phyloP scores from a whole-genome alignment of 345 rosid species.

The Ailanthus altissimus region DNA sequence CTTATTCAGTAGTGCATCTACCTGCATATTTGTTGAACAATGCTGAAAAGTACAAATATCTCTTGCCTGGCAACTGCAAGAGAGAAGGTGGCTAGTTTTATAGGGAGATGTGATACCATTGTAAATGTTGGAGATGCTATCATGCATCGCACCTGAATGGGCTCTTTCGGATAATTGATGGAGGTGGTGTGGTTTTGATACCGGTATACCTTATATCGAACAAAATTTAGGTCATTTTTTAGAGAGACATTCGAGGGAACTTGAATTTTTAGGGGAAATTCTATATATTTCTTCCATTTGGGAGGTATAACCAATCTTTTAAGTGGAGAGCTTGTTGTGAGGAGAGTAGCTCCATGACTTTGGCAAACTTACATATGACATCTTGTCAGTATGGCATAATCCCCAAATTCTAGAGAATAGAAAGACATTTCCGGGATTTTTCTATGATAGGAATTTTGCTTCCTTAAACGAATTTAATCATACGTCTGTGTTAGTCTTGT shows the following conservation, averaged over 20 bases:
- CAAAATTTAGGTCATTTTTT: slow-evolving; percentile 21
- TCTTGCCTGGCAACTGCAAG: slow-evolving; percentile 85
- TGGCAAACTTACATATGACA: slow-evolving; percentile 14
- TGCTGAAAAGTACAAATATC: slow-evolving; percentile 68
- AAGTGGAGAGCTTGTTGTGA: slow-evolving; percentile 21
- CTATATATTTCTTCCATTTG: slow-evolving; percentile 21
- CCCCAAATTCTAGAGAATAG: slow-evolving; percentile 23
- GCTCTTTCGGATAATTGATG: slow-evolving; percentile 18
- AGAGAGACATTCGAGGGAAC: slow-evolving; percentile 6
- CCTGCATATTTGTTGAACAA: slow-evolving; percentile 66
- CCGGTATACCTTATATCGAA: slow-evolving; percentile 18
- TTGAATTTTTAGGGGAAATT: slow-evolving; percentile 24
- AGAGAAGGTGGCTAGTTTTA: slow-evolving; percentile 69
- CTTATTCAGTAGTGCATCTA: slow-evolving; percentile 81
- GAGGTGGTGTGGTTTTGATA: slow-evolving; percentile 22
- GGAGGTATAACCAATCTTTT: slow-evolving; percentile 26
- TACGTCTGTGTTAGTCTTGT: slow-evolving; percentile 18
- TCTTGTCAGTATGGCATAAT: slow-evolving; percentile 25
- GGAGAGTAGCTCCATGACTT: slow-evolving; percentile 17
- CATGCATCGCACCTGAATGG: slow-evolving; percentile 24
- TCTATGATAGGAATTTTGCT: slow-evolving; percentile 35
- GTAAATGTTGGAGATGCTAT: slow-evolving; percentile 24
- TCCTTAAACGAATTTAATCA: slow-evolving; percentile 21
- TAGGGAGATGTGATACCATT: background rate
- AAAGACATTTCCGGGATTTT: slow-evolving; percentile 33